Evolutionary conservation across 108 stramenopile genomes (phyloP), one percentile per base, ranked within the genome.

Genomic region (Cyclotella cryptica): DNA sequence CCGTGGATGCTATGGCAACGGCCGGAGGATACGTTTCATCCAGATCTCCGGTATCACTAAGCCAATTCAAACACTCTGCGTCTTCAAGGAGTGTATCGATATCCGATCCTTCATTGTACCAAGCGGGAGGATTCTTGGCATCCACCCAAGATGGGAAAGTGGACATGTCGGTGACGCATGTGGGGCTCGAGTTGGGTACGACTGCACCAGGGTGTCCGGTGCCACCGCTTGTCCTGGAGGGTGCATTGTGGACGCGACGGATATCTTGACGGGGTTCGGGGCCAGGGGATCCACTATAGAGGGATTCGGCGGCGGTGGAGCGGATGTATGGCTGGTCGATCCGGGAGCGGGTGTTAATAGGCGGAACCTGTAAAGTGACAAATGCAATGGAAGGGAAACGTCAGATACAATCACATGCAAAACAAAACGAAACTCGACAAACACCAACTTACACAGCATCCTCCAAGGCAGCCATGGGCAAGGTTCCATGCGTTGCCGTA

Each of bases 91-190:
- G 77, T 15, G 80, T 87, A 69, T 96, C 95, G 27, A 96, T 90
- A 72, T 96, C 95, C 6, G 75, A 66, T 27, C 95, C 95, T 67
- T 93, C 89, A 39, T 89, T 75, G 64, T 96, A 96, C 95, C 95
- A 96, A 42, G 87, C 74, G 30, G 95, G 95, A 46, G 89, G 83
- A 39, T 93, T 92, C 72, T 90, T 90, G 80, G 80, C 78, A 78
- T 93, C 92, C 21, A 91, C 88, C 92, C 92, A 96, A 11, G 88
- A 83, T 17, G 94, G 91, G 57, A 87, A 92, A 39, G 85, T 54
- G 9, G 85, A 49, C 42, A 89, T 54, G 64, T 96, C 95, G 17
- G 84, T 59, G 14, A 96, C 95, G 28, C 95, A 90, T 8, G 91
- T 91, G 40, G 95, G 95, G 18, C 90, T 91, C 10, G 66, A 58